Evolutionary conservation across 352 stramenopile species (phyloP).

Genomic region (Globisporangium acanthophoron): DNA sequence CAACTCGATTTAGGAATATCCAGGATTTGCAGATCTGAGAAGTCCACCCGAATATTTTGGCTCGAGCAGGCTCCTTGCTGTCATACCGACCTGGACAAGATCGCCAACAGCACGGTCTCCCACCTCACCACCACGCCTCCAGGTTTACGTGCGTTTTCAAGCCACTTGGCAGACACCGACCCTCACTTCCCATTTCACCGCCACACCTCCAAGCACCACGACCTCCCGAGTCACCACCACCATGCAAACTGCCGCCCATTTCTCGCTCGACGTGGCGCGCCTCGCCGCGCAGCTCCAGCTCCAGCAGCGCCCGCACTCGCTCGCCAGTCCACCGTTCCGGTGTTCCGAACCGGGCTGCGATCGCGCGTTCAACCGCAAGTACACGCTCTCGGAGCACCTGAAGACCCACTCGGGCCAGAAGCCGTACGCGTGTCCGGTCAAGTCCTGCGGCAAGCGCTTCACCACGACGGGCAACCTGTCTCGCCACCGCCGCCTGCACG

Average conservation of each 20-base stretch:
- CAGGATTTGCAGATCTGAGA: too few relatives aligned
- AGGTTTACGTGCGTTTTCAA: too few relatives aligned
- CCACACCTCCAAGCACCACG: too few relatives aligned
- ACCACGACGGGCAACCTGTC: constrained; percentile 55
- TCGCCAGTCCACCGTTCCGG: background rate
- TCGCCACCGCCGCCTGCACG: constrained; percentile 56
- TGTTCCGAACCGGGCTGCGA: constrained; percentile 15
- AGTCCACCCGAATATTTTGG: too few relatives aligned
- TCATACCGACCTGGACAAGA: too few relatives aligned
- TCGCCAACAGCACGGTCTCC: too few relatives aligned
- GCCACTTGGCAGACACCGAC: too few relatives aligned
- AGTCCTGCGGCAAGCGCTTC: constrained; percentile 42
- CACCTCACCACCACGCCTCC: too few relatives aligned
- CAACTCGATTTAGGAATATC: too few relatives aligned
- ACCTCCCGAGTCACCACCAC: background rate
- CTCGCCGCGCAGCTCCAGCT: background rate
- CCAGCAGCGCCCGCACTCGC: background rate
- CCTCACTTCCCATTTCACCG: background rate
- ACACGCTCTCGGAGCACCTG: constrained; percentile 47
- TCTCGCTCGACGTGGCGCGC: background rate
- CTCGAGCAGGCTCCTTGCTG: too few relatives aligned
- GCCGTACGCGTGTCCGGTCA: constrained; percentile 42
- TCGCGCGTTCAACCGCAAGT: constrained; percentile 40
- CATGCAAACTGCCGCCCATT: background rate
- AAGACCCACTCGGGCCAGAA: constrained; percentile 48